Base-by-base conservation (phyloP, 441 rosid species). In the Eruca vesicaria region DNA sequence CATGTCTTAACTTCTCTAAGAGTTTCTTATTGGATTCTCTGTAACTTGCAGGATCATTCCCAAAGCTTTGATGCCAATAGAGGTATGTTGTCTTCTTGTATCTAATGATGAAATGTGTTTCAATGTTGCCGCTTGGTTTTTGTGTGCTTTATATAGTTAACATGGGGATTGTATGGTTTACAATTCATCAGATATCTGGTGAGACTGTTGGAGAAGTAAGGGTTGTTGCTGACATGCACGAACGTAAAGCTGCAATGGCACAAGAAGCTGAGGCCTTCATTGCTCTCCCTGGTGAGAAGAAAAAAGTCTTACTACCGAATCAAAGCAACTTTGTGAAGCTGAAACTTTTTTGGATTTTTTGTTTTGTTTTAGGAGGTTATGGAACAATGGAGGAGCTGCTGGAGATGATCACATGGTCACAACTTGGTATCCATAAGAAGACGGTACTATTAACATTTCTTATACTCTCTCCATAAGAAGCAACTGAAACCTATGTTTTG, bases 391-490 rank as follows among this genome's bases (percentile, higher is more conserved):
- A 95, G 83, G 98, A 95, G 79, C 76, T 90, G 69, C 65, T 95
- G 80, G 98, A 95, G 85, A 95, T 95, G 97, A 95, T 92, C 84
- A 91, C 98, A 28, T 95, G 99, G 99, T 83, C 97, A 66, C 99
- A 92, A 82, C 98, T 95, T 31, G 98, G 99, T 76, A 95, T 94
- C 79, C 99, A 95, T 63, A 84, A 85, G 85, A 95, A 95, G 83
- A 86, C 99, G 81, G 99, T 95, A 82, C 9, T n/a, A 0, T n/a
- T 23, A n/a, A 35, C 57, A 62, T 55, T 62, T 21, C 38, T 53
- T 23, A 35, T 69, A 15, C 56, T 28, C 7, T 0, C 20, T 64
- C 2, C 5, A 41, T 26, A 69, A 69, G 57, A 18, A 16, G 16
- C 20, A 65, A 55, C 1, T 64, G 8, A 48, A n/a, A 23, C 38